Percentiles rank a stretch among this genome's conserved stretches.
phyloP scores from a whole-genome alignment of 2,329 filamentous ascomycete species.

The Macroventuria anomochaeta region DNA sequence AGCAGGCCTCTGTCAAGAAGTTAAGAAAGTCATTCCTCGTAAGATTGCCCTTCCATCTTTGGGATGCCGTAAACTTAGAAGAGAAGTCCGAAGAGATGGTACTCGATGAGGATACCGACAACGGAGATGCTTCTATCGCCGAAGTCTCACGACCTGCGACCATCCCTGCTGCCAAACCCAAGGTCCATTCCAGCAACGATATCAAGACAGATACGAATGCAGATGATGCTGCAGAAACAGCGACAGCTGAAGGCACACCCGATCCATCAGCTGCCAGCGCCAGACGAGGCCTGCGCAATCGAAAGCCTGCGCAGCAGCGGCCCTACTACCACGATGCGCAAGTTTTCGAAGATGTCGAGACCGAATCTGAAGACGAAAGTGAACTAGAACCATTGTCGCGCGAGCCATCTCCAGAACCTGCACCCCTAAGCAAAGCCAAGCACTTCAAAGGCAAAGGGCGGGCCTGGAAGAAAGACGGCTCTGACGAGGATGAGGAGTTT shows the following conservation, averaged over 20 bases:
- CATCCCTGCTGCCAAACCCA: constrained; percentile 14
- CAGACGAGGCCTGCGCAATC: constrained; percentile 41
- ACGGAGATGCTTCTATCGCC: constrained; percentile 16
- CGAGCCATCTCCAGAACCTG: constrained; percentile 5
- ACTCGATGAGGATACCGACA: constrained; percentile 17
- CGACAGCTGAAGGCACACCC: constrained; percentile 30
- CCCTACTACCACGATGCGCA: constrained; percentile 46
- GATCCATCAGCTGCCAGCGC: constrained; percentile 31
- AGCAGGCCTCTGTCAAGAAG: constrained; percentile 29
- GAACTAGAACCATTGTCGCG: constrained; percentile 7
- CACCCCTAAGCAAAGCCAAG: constrained; percentile 15
- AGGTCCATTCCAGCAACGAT: not conserved
- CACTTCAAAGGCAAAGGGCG: constrained; percentile 44
- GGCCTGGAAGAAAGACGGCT: constrained; percentile 42
- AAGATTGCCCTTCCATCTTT: constrained; percentile 14
- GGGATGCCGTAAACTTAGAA: constrained; percentile 5
- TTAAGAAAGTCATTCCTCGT: constrained; percentile 34
- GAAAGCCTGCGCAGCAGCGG: constrained; percentile 45
- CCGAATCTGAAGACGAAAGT: constrained; percentile 7
- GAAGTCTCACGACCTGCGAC: constrained; percentile 17
- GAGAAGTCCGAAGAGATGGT: constrained; percentile 32
- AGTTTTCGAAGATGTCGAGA: constrained; percentile 34
- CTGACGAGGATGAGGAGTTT: constrained; percentile 42
- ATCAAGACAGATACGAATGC: not conserved
- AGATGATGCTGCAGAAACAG: constrained; percentile 11